Base-by-base conservation (phyloP, 345 rosid genomes). In the Erysimum cheiranthoides region DNA sequence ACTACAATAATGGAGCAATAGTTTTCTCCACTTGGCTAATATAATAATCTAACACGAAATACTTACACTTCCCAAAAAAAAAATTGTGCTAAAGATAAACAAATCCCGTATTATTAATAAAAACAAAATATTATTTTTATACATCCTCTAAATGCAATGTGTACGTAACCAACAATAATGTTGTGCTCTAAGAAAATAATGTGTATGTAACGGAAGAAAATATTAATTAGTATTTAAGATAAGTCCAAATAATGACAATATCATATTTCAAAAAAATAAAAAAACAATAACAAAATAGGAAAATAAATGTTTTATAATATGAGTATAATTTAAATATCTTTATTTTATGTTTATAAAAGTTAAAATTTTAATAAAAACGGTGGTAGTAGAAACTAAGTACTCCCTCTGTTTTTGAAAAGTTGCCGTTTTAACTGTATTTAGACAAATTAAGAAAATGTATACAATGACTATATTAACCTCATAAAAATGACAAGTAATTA, bases 221-320 rank as follows among this genome's bases (percentile, higher is more conserved):
- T 17, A 14, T 51, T 47, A 10, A 34, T 36, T 31, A 31, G 32
- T 18, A 40, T 27, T 11, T 58, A 50, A 75, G 78, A 79, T 46
- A 79, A 80, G 66, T 80, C 81, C 82, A 83, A 32, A 68, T 51
- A 75, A 40, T 60, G 68, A 70, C 46, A 75, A 36, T 59, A 59
- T 60, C 13, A 50, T 38, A 43, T 18, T n/a, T 25, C 0, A 3
- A 10, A 49, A 8, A 60, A 8, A 8, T 5, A 65, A 54, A 53
- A 10, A 54, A 10, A 27, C 7, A 39, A 9, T 40, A 58, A 14
- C 5, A 30, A 30, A 39, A 8, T 10, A 7, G 2, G 11, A 0
- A 21, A 21, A 21, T 21, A 21, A 21, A 21, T 21, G 25, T 21
- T 21, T 21, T 21, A 21, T 21, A 21, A 21, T 21, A 21, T n/a